phyloP scores from a whole-genome alignment of 495 filamentous ascomycete genomes.

The Penicillium dipodomyicola region DNA sequence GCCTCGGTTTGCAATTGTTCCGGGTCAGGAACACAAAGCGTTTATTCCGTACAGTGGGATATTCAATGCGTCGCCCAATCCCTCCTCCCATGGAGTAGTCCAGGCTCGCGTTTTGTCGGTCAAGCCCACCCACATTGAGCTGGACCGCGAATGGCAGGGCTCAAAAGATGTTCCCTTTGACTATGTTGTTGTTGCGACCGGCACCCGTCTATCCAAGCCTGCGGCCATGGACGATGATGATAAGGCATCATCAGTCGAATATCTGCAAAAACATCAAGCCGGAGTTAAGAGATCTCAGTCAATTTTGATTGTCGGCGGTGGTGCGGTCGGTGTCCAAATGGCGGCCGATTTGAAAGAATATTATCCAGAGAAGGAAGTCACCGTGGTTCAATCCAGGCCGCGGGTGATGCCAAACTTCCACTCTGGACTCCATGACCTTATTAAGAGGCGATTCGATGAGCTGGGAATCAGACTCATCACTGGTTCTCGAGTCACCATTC shows the following conservation, averaged over 20 bases:
- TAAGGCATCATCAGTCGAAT: conserved; percentile 41
- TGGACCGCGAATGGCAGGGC: conserved; percentile 50
- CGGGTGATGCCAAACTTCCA: conserved; percentile 55
- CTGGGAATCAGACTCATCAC: conserved; percentile 39
- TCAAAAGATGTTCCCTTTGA: conserved; percentile 44
- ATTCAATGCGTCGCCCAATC: conserved; percentile 34
- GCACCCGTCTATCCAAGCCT: conserved; percentile 44
- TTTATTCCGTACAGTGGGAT: conserved; percentile 52
- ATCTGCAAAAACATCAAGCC: conserved; percentile 40
- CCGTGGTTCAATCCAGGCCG: conserved; percentile 55
- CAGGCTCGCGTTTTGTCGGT: conserved; percentile 46
- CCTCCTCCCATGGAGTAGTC: conserved; percentile 37
- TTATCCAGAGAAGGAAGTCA: conserved; percentile 57
- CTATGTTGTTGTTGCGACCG: conserved; percentile 48
- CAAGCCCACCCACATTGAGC: conserved; percentile 33
- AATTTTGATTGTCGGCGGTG: conserved; percentile 58
- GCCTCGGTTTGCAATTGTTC: conserved; percentile 51
- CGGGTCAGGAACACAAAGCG: conserved; percentile 53
- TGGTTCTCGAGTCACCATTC: conserved; percentile 35
- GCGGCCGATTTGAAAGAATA: conserved; percentile 58
- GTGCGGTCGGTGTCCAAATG: conserved; percentile 60
- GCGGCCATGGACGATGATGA: conserved; percentile 48
- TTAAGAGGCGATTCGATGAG: conserved; percentile 42
- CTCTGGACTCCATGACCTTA: conserved; percentile 44
- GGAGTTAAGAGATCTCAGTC: conserved; percentile 37